A percentile compares a stretch with the other conserved stretches of the same genome.
Conservation (phyloP, 2,329 filamentous ascomycete species). For the Ophiostoma sp. region DNA sequence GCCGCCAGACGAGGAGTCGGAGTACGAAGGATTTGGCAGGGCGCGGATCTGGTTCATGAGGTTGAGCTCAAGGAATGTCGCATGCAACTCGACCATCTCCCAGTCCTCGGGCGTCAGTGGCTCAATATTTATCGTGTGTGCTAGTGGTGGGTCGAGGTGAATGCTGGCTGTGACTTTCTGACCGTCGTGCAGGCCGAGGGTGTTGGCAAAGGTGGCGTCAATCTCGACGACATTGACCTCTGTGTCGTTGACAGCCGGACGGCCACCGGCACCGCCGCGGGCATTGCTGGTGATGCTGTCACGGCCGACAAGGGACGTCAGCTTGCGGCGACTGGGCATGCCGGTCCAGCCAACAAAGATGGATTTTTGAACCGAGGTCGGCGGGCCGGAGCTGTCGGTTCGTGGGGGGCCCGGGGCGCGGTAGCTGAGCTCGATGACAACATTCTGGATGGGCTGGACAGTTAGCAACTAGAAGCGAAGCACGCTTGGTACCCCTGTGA, state of each 20-base stretch:
- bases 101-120: slow-evolving; percentile 92
- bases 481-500: slow-evolving; percentile 1
- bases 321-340: slow-evolving; percentile 86
- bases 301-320: slow-evolving; percentile 65
- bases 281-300: slow-evolving; percentile 41
- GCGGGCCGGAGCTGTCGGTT: slow-evolving; percentile 38
- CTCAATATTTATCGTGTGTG: slow-evolving; percentile 94
- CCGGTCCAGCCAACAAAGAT: slow-evolving; percentile 95
- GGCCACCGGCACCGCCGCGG: slow-evolving; percentile 34
- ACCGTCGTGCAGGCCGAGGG: slow-evolving; percentile 72
- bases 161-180: slow-evolving; percentile 68
- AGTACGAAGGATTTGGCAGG: slow-evolving; percentile 74
- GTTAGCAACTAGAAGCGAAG: slow-evolving; percentile 10
- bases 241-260: slow-evolving; percentile 53
- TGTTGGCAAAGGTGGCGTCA: slow-evolving; percentile 74
- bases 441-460: slow-evolving; percentile 84
- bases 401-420: slow-evolving; percentile 51
- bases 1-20: slow-evolving; percentile 44
- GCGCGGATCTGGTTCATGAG: slow-evolving; percentile 88
- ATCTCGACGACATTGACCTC: slow-evolving; percentile 77
- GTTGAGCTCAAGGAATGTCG: slow-evolving; percentile 90
- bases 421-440: slow-evolving; percentile 85
- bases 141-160: slow-evolving; percentile 83
- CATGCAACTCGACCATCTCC: slow-evolving; percentile 98
- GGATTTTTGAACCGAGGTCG: slow-evolving; percentile 47